phyloP scores from a whole-genome alignment of 495 filamentous ascomycete species.

The Aspergillus carlsbadensis region DNA sequence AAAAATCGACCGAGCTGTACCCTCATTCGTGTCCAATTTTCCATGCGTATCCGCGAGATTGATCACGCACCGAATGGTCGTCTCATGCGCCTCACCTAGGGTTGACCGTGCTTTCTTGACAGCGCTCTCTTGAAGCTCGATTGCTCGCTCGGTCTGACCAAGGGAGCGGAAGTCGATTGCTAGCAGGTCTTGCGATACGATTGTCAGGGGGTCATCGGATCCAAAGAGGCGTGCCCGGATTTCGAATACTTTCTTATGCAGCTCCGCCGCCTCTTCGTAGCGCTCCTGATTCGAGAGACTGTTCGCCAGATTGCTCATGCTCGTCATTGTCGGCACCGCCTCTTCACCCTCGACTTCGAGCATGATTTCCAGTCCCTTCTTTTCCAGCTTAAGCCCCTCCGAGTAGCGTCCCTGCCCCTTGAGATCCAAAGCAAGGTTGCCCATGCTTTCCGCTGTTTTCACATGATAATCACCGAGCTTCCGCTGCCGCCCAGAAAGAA shows the following conservation, averaged over 20 bases:
- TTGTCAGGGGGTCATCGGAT: background rate
- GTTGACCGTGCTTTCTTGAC: background rate
- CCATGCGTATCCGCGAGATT: background rate
- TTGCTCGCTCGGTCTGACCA: background rate
- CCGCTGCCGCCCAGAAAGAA: background rate
- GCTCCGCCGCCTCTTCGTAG: background rate
- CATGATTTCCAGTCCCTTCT: background rate
- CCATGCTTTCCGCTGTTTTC: background rate
- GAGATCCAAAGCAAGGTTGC: constrained; percentile 4
- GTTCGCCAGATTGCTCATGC: constrained; percentile 7
- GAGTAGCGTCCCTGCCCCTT: background rate
- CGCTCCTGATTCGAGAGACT: background rate
- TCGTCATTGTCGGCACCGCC: background rate
- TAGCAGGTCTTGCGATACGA: constrained; percentile 1
- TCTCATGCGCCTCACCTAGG: background rate
- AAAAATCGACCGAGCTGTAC: background rate
- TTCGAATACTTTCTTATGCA: background rate
- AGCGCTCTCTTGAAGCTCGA: background rate
- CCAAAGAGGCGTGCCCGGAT: background rate
- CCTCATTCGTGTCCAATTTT: background rate
- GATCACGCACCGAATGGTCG: background rate
- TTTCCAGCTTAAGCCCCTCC: background rate
- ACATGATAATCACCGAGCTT: background rate
- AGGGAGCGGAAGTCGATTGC: background rate
- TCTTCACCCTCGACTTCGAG: background rate